phyloP scores from a whole-genome alignment of 148 eudicot species.

The Bassia scoparia region DNA sequence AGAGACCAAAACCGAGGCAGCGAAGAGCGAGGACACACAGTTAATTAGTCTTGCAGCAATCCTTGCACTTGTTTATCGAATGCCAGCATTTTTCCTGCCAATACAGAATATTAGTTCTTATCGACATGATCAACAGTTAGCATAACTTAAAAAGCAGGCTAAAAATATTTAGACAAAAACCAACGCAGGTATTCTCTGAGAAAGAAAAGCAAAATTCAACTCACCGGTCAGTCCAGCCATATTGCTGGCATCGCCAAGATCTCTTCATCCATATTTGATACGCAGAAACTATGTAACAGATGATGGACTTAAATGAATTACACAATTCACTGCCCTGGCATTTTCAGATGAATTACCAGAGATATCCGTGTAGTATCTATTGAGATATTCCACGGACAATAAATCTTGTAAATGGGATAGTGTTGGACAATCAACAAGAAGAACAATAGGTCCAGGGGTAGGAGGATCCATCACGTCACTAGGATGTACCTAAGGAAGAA shows the following conservation, averaged over 20 bases:
- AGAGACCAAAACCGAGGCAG: slow-evolving; percentile 95
- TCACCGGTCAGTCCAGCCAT: slow-evolving; percentile 86
- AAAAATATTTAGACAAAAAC: neutral
- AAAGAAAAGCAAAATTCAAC: slow-evolving; percentile 24
- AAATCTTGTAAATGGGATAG: slow-evolving; percentile 52
- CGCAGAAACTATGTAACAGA: slow-evolving; percentile 40
- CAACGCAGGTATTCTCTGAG: neutral
- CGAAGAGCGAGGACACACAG: slow-evolving; percentile 85
- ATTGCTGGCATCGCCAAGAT: slow-evolving; percentile 77
- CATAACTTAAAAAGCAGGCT: neutral
- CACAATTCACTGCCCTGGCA: slow-evolving; percentile 59
- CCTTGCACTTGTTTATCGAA: slow-evolving; percentile 88
- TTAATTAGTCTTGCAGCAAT: slow-evolving; percentile 81
- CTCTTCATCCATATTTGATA: slow-evolving; percentile 80
- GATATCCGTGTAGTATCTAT: slow-evolving; percentile 41
- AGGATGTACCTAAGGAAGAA: slow-evolving; percentile 71
- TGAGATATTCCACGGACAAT: slow-evolving; percentile 50
- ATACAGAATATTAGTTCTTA: neutral
- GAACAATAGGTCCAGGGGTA: slow-evolving; percentile 81
- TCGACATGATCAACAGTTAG: neutral
- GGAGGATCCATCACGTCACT: slow-evolving; percentile 86
- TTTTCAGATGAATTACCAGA: slow-evolving; percentile 38
- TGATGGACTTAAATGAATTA: slow-evolving; percentile 79
- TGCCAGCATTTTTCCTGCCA: slow-evolving; percentile 69
- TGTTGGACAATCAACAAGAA: slow-evolving; percentile 90